Evolutionary conservation across 1,139 yeast species (phyloP), one percentile per base, ranked within the genome.

Genomic region (Nakaseomyces sp.): DNA sequence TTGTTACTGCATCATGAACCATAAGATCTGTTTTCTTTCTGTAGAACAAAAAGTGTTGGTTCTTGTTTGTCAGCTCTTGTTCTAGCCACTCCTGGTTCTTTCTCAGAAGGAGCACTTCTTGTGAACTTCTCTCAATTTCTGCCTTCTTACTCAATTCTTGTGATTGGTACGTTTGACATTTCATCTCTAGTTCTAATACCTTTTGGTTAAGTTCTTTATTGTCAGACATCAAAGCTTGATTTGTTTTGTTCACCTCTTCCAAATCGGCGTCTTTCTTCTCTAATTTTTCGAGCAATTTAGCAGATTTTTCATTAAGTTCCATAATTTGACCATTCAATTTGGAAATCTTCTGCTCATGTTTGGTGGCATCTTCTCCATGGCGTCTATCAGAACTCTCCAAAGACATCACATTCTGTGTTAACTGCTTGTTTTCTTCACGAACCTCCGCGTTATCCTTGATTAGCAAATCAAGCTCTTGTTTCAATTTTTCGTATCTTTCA

Each of bases 401-500:
- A 16, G 37, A 9, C 16, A 13, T 13, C 5, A 42, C 16, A 17
- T 45, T 36, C 13, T 25, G 12, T 16, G 35, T 40, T 8, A 20
- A 13, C 26, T 42, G 19, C 17, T 29, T 20, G 32, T 42, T 45
- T 26, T 45, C 45, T 10, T 40, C 35, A n/a, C 37, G 36, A 17
- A 37, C 36, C 10, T 22, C 15, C 13, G 40, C 37, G 29, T 43
- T 43, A 24, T 40, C 37, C 5, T 29, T 32, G 1, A 43, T n/a
- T 5, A 80, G 60, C 18, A 65, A 62, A 37, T 72, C 74, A n/a
- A 79, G 62, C 41, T 79, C 79, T n/a, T 66, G 67, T 44, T 73
- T 73, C 37, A 77, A 63, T n/a, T 67, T 68, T 31, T 69, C 66
- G 32, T 56, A 47, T 43, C 63, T 61, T 3, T 50, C 47, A 22